Evolutionary conservation across 129 eudicot species (phyloP).

Genomic region (Flaveria brownii): DNA sequence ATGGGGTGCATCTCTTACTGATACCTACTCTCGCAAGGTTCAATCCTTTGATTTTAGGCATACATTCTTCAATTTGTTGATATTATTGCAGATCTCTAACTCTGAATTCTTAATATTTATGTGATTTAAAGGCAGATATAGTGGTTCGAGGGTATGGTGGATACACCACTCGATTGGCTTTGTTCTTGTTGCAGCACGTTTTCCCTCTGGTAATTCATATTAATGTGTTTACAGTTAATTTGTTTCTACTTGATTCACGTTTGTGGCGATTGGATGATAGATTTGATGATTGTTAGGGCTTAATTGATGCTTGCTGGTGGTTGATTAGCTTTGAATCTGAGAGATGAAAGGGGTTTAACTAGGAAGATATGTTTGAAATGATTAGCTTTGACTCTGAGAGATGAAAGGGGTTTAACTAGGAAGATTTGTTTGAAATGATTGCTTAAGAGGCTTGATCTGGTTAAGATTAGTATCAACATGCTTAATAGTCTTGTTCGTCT

Average conservation of each 20-base stretch:
- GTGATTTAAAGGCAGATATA: constrained; percentile 60
- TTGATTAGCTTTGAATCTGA: background rate
- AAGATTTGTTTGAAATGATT: background rate
- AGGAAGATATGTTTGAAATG: background rate
- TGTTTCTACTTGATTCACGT: background rate
- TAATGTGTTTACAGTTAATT: background rate
- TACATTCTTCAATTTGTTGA: background rate
- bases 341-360: background rate
- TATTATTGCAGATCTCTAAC: background rate
- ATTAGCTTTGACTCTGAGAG: background rate
- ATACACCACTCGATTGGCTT: constrained; percentile 87
- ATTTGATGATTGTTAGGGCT: background rate
- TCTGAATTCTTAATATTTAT: background rate
- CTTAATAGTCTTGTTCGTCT: too few species aligned
- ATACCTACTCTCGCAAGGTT: constrained; percentile 81
- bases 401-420: background rate
- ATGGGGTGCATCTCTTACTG: constrained; percentile 87
- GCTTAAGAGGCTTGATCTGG: constrained; percentile 11
- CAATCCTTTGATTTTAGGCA: background rate
- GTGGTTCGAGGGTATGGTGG: constrained; percentile 86
- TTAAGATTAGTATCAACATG: background rate
- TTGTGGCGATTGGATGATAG: background rate
- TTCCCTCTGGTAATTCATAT: constrained; percentile 64
- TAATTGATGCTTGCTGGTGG: background rate
- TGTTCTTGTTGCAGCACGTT: constrained; percentile 74